A percentile compares a stretch with the other conserved stretches of the same genome.
Evolutionary conservation across 2,329 filamentous ascomycete species (phyloP).

Genomic region (Diaporthe caulivora): DNA sequence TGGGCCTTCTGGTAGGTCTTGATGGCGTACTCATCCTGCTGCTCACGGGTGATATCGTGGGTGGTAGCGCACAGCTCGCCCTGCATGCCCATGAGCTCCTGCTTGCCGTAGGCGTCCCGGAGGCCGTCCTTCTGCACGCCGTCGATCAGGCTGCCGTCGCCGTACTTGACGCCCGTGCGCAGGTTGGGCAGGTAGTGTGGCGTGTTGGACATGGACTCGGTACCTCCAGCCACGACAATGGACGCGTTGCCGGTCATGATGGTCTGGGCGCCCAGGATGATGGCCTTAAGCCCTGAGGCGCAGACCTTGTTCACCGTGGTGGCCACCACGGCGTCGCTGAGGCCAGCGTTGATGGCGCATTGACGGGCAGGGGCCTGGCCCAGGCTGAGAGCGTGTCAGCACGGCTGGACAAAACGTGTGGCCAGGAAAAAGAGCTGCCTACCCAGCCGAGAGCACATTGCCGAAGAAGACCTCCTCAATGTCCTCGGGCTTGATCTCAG

Average conservation of each 20-base stretch:
- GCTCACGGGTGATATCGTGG: slow-evolving; percentile 82
- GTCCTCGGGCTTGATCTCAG: slow-evolving; percentile 87
- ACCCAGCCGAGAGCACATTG: slow-evolving; percentile 98
- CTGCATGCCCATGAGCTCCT: slow-evolving; percentile 96
- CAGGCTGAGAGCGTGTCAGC: slow-evolving; percentile 67
- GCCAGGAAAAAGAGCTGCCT: slow-evolving; percentile 49
- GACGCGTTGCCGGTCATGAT: slow-evolving; percentile 97
- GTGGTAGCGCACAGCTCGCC: slow-evolving; percentile 93
- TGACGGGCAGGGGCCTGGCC: slow-evolving; percentile 97
- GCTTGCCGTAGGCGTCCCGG: slow-evolving; percentile 89
- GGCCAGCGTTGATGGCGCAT: slow-evolving; percentile 89
- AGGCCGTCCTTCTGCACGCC: slow-evolving; percentile 95
- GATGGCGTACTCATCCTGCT: slow-evolving; percentile 97
- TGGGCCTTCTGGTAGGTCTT: slow-evolving; percentile 94
- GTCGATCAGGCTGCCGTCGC: slow-evolving; percentile 88
- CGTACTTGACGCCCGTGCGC: slow-evolving; percentile 92
- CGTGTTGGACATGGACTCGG: slow-evolving; percentile 98
- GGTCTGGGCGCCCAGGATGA: slow-evolving; percentile 94
- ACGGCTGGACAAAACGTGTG: background rate
- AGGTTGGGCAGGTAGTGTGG: slow-evolving; percentile 95
- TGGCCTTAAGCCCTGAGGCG: slow-evolving; percentile 93
- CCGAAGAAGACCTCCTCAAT: slow-evolving; percentile 98
- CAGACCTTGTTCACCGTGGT: slow-evolving; percentile 99
- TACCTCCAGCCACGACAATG: slow-evolving; percentile 92
- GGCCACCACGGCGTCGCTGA: slow-evolving; percentile 82